Evolutionary conservation across 352 stramenopile genomes (phyloP), one percentile per base, ranked within the genome.

Genomic region (Pythium vanterpoolii): DNA sequence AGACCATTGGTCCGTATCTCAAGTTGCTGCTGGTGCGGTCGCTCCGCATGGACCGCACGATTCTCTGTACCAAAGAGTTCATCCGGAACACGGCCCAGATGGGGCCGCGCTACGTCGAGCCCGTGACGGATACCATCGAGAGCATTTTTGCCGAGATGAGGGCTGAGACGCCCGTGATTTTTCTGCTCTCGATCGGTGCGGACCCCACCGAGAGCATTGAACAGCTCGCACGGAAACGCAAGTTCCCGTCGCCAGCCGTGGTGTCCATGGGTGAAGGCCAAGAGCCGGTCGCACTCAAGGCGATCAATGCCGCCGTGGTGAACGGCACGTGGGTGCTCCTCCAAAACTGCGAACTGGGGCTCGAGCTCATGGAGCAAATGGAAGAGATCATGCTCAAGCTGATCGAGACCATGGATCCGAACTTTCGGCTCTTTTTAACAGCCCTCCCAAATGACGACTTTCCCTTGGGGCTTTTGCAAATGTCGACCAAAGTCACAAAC

Each of bases 401-500:
- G 27, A 96, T 83, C 34, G 93, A 98, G 61, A 96, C 77, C 36
- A 98, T 98, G 86, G 96, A 99, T 58, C 87, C 88, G 2, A 93
- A 91, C 64, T 99, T 99, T 69, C 86, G 97, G 0, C 74, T 99
- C 34, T 99, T 99, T 72, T 91, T 99, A 49, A 99, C 97, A 8
- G 96, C 97, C 34, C 75, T 98, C 13, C 97, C 97, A 5, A 96
- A 98, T 71, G 79, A 96, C 47, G 83, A 98, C 56, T 99, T 99
- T 72, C 97, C 97, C 5, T 71, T 99, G 0, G 96, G 96, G 3
- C 74, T 99, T 67, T 79, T 99, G 44, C 97, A 99, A 71, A 99
- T 99, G 96, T 98, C 90, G 40, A 99, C 95, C 30, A 99, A 99
- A 69, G 96, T 99, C 24, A 99, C 97, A 6, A 99, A 99, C 61